Base-by-base conservation (phyloP, 2,329 filamentous ascomycete species). In the Alternaria gaisen region DNA sequence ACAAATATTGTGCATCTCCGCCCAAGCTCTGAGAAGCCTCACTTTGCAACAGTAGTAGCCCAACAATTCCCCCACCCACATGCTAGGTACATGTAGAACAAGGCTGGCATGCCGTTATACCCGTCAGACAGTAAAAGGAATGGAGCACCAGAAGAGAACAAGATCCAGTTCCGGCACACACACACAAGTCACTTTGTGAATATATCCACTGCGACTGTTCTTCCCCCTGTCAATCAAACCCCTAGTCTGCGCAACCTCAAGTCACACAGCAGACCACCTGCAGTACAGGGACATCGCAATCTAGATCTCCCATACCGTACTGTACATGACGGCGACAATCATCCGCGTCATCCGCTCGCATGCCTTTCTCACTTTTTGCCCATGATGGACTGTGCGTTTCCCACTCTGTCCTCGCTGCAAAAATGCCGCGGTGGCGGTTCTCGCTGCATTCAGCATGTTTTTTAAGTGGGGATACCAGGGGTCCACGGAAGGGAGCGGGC, bases 341-440 rank as follows among this genome's bases (percentile, higher is more conserved):
- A n/a, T 38, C 43, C 36, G 53, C 56, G 60, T 55, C 20, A 50
- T 43, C 16, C 22, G 38, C 42, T 52, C 36, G 16, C 59, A 67
- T 67, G 64, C 56, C 40, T 60, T 67, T 53, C 63, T 50, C 34
- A 24, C 1, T 47, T 54, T 54, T 67, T 68, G 50, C 44, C 63
- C 56, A 66, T 68, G 56, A 61, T 53, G 61, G 65, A 62, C 60
- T 57, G 65, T 68, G 65, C 63, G 54, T 50, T 12, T 5, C 12
- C 44, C 16, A 16, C 14, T 30, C 20, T 8, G 41, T 20, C 26
- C 22, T 41, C 16, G 20, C 20, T 4, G 14, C 34, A 43, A 24
- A 18, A 18, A 8, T 32, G 30, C 56, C 50, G 50, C 24, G 32
- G 56, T 58, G 56, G 48, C 50, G 48, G 50, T 47, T 48, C 44